Evolutionary conservation across 345 rosid species (phyloP), one percentile per base, ranked within the genome.

Genomic region (Physaria fendleri): DNA sequence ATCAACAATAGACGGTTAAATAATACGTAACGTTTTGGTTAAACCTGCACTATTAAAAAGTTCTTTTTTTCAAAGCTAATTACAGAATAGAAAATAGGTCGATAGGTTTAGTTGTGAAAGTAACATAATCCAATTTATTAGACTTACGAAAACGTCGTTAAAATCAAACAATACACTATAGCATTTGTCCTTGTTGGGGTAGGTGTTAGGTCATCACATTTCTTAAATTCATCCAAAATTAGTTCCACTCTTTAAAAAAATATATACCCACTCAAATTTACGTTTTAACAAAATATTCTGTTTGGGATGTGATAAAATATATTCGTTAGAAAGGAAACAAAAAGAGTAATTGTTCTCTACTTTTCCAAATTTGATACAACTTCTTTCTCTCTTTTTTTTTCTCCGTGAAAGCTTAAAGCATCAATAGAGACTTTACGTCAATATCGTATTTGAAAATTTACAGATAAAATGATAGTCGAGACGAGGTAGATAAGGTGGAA

Each of bases 291-390:
- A 50, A 25, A 33, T 41, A 43, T 33, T 46, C 18, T 33, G 13
- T 59, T 67, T 33, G 30, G 38, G 24, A 3, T 33, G n/a, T 33
- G 37, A 27, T 40, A 3, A 39, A 28, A 57, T 6, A 35, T 33
- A 21, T 58, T 12, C 5, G 29, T n/a, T 32, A 13, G 22, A 14
- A 3, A n/a, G n/a, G 2, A 14, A 8, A 3, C 8, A 11, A 4
- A 10, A 12, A 14, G 5, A 9, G 56, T 43, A 45, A 45, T 45
- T 69, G 63, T 69, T 61, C 57, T 69, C 57, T 61, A 45, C 73
- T 69, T 69, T 69, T 54, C 13, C 50, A 61, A 61, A 54, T 69
- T 69, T 62, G 56, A 60, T 61, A 69, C 68, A 60, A 44, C 43
- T 53, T 61, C 62, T 61, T 68, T 52, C 16, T 52, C n/a, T n/a